Evolutionary conservation across 768 basidiomycete species (phyloP).

Genomic region (Suillus occidentalis): DNA sequence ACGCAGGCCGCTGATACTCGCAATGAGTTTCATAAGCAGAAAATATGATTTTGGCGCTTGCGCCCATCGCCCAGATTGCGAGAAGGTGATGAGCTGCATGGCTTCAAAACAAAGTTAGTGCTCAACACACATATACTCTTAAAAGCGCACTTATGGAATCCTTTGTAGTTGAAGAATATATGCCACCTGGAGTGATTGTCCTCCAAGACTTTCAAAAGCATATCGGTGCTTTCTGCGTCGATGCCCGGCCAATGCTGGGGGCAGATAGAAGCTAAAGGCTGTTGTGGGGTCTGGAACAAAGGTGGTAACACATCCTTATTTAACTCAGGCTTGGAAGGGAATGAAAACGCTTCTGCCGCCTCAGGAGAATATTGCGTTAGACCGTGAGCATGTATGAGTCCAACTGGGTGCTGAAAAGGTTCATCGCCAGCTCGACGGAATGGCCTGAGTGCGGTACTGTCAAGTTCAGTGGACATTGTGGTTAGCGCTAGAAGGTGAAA

Average conservation of each 20-base stretch:
- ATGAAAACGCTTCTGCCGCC: constrained; percentile 16
- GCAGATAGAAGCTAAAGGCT: constrained; percentile 11
- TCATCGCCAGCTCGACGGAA: constrained; percentile 20
- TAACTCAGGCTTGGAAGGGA: constrained; percentile 4
- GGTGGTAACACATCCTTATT: not conserved
- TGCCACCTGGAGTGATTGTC: constrained; percentile 35
- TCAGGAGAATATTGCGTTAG: constrained; percentile 24
- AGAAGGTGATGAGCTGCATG: constrained; percentile 19
- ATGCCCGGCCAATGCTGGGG: constrained; percentile 32
- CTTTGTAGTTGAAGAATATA: constrained; percentile 35
- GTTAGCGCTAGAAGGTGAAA: not conserved
- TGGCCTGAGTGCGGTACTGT: constrained; percentile 14
- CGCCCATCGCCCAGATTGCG: constrained; percentile 21
- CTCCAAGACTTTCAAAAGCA: constrained; percentile 22
- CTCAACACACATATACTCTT: not conserved
- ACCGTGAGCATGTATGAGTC: constrained; percentile 22
- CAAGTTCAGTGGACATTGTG: constrained; percentile 20
- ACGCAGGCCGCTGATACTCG: constrained; percentile 35
- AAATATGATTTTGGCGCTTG: constrained; percentile 32
- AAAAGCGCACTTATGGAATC: constrained; percentile 35
- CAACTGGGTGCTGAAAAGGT: constrained; percentile 20
- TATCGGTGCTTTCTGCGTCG: constrained; percentile 23
- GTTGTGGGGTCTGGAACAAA: constrained; percentile 11
- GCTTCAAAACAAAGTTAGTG: constrained; percentile 8
- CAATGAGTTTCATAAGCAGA: constrained; percentile 37